Conservation (phyloP, 306 rosid genomes). For the Pachyrhizus erosus region DNA sequence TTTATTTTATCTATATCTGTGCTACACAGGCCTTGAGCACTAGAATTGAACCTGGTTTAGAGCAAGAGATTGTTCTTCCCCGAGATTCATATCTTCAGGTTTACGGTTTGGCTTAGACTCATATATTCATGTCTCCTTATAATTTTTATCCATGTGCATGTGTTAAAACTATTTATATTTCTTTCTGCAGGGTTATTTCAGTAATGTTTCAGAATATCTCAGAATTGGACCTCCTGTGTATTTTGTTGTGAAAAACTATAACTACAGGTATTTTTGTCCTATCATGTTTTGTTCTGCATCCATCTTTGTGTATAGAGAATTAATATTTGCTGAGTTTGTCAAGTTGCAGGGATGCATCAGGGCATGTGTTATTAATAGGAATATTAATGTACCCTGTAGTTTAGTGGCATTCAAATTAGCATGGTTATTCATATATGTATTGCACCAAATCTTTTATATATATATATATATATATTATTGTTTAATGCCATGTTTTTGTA, state of each 20-base stretch:
- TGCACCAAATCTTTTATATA: background rate
- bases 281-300: constrained; percentile 14
- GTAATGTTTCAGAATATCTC: constrained; percentile 83
- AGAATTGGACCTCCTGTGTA: constrained; percentile 95
- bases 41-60: constrained; percentile 95
- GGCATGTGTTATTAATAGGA: constrained; percentile 29
- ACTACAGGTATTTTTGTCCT: constrained; percentile 71
- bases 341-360: constrained; percentile 21
- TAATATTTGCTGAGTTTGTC: background rate
- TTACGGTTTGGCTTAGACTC: constrained; percentile 37
- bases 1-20: constrained; percentile 37
- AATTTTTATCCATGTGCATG: constrained; percentile 11
- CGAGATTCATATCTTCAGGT: constrained; percentile 98
- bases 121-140: constrained; percentile 19
- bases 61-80: constrained; percentile 95
- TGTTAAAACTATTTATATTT: constrained; percentile 39
- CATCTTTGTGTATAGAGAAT: constrained; percentile 24
- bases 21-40: constrained; percentile 80
- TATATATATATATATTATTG: no score
- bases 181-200: constrained; percentile 89
- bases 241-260: constrained; percentile 94
- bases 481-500: background rate
- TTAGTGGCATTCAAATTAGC: background rate
- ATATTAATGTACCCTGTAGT: constrained; percentile 29
- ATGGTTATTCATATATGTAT: background rate